Percentiles rank a stretch among this genome's conserved stretches.
These are phyloP conservation scores for Calonectria pteridis DNA, from an alignment of 2,329 filamentous ascomycete genomes.

Conservation along the genomic window DNA sequence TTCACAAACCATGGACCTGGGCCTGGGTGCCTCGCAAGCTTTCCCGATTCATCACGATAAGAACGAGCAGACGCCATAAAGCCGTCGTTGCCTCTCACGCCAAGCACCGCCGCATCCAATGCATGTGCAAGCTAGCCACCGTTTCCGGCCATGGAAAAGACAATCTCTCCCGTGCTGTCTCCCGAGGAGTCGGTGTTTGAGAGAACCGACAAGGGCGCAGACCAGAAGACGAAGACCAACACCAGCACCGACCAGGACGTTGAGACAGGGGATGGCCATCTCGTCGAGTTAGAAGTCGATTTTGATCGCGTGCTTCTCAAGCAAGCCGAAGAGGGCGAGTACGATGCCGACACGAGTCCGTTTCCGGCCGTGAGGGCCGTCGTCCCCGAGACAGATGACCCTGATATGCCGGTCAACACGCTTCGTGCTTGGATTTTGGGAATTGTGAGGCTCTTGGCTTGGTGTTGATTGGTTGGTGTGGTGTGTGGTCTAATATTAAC, in stretches of 20 bases:
- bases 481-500: neutral
- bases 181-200: neutral
- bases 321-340: conserved; percentile 12
- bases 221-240: neutral
- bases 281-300: conserved; percentile 16
- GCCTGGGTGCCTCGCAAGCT: neutral
- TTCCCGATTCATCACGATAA: neutral
- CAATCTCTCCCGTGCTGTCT: neutral
- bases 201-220: neutral
- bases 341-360: conserved; percentile 18
- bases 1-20: neutral
- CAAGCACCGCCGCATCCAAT: neutral
- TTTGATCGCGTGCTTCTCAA: conserved; percentile 16
- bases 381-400: conserved; percentile 18
- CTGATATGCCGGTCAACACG: conserved; percentile 21
- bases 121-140: neutral
- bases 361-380: conserved; percentile 19
- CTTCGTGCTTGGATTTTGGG: conserved; percentile 19
- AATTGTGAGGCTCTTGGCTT: conserved; percentile 11
- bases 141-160: neutral
- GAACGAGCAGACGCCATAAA: neutral
- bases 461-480: too few relatives aligned
- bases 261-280: conserved; percentile 7
- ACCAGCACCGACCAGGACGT: neutral
- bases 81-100: neutral